Percentiles rank a stretch among this genome's conserved stretches.
These are phyloP conservation scores for Paracamarosporium sp. DNA, from an alignment of 2,329 filamentous ascomycete species.

Conservation along the genomic window DNA sequence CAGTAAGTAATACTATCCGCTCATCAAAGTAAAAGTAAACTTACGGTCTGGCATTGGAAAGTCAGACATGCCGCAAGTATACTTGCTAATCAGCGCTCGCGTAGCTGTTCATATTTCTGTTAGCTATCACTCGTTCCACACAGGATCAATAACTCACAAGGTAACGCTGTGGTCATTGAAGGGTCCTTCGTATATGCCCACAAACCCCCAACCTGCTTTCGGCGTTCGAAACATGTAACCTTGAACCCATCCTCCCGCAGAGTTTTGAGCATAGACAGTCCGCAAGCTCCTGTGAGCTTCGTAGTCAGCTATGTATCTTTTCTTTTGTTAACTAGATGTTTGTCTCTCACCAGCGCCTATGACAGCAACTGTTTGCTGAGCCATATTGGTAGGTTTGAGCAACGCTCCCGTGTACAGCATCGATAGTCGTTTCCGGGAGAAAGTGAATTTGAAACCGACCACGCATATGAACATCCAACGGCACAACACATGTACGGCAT, in stretches of 20 bases:
- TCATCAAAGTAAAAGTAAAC: slow-evolving; percentile 15
- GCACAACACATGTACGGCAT: neutral
- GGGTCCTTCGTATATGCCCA: slow-evolving; percentile 52
- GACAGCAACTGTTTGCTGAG: slow-evolving; percentile 14
- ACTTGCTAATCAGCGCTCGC: slow-evolving; percentile 39
- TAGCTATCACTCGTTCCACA: neutral
- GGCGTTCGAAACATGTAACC: slow-evolving; percentile 50
- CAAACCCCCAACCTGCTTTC: slow-evolving; percentile 51
- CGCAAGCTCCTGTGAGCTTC: slow-evolving; percentile 11
- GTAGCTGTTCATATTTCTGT: slow-evolving; percentile 6
- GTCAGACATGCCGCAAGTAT: slow-evolving; percentile 50
- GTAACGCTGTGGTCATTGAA: slow-evolving; percentile 25
- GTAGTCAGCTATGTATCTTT: neutral
- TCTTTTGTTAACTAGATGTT: neutral
- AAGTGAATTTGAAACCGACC: neutral
- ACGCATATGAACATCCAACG: neutral
- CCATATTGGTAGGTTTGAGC: slow-evolving; percentile 6
- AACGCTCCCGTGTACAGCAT: neutral
- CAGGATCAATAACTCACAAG: slow-evolving; percentile 35
- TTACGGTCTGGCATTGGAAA: slow-evolving; percentile 52
- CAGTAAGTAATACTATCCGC: neutral
- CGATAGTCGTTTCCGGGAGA: neutral
- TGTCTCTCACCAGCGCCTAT: slow-evolving; percentile 15
- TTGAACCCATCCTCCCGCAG: slow-evolving; percentile 54
- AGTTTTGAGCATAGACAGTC: slow-evolving; percentile 42